Conservation (phyloP, 495 filamentous ascomycete genomes). For the Chaetomium cochliodes region DNA sequence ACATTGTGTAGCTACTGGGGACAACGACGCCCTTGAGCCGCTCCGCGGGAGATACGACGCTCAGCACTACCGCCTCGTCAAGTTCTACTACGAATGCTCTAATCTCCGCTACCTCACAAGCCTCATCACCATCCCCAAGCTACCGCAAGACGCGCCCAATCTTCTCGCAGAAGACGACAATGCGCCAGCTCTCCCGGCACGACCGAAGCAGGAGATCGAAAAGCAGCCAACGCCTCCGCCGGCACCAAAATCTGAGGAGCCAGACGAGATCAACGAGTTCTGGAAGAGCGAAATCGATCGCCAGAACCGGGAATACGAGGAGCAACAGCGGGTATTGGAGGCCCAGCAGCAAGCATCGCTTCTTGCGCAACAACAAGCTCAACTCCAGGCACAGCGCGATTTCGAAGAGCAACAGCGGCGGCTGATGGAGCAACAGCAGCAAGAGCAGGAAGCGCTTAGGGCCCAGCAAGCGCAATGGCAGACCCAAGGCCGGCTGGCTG, state of each 20-base stretch:
- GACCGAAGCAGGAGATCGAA: conserved; percentile 71
- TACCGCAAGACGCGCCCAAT: conserved; percentile 91
- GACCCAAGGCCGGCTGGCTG: conserved; percentile 87
- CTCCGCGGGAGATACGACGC: conserved; percentile 85
- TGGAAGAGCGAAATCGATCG: conserved; percentile 90
- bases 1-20: conserved; percentile 68
- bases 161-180: conserved; percentile 80
- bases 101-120: conserved; percentile 95
- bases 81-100: conserved; percentile 98
- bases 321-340: conserved; percentile 83
- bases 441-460: conserved; percentile 86
- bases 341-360: conserved; percentile 71
- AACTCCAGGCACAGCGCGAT: conserved; percentile 79
- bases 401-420: conserved; percentile 93
- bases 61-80: conserved; percentile 91
- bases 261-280: conserved; percentile 94
- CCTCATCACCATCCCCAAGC: conserved; percentile 91
- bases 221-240: conserved; percentile 65
- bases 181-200: conserved; percentile 75
- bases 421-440: conserved; percentile 82
- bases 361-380: conserved; percentile 67
- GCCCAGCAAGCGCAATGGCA: conserved; percentile 86
- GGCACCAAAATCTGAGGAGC: conserved; percentile 65
- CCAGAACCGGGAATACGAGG: conserved; percentile 91
- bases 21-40: conserved; percentile 91